Evolutionary conservation across 495 filamentous ascomycete genomes (phyloP).

Genomic region (Clavariopsis aquatica): DNA sequence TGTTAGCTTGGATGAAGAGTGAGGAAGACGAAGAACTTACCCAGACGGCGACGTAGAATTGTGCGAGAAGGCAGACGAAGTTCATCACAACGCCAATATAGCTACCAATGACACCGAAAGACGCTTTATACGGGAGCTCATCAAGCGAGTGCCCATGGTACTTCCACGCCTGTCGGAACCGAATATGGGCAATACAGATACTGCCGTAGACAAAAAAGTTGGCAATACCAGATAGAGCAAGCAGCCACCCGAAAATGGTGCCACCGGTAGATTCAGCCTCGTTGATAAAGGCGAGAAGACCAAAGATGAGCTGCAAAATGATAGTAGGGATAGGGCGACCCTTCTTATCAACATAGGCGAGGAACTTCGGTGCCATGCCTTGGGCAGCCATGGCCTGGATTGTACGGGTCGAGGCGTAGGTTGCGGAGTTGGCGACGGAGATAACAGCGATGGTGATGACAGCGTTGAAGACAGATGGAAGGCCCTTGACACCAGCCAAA

Average conservation of each 20-base stretch:
- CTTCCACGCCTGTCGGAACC: slow-evolving; percentile 27
- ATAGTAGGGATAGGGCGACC: slow-evolving; percentile 60
- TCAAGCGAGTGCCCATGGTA: slow-evolving; percentile 54
- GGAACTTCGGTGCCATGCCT: slow-evolving; percentile 56
- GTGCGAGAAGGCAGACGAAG: slow-evolving; percentile 12
- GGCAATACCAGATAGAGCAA: slow-evolving; percentile 56
- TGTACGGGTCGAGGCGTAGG: slow-evolving; percentile 44
- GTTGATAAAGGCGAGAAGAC: slow-evolving; percentile 59
- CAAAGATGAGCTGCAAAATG: slow-evolving; percentile 50
- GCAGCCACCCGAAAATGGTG: slow-evolving; percentile 62
- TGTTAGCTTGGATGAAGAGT: neutral
- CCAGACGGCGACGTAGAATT: slow-evolving; percentile 50
- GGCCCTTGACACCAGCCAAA: slow-evolving; percentile 64
- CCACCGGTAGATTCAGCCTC: slow-evolving; percentile 47
- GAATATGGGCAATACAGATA: slow-evolving; percentile 22
- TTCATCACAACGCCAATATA: slow-evolving; percentile 1
- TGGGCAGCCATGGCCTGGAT: slow-evolving; percentile 42
- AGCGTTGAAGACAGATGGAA: slow-evolving; percentile 72
- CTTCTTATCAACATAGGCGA: slow-evolving; percentile 60
- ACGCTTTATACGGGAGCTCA: slow-evolving; percentile 52
- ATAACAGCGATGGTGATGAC: slow-evolving; percentile 72
- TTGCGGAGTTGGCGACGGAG: slow-evolving; percentile 43
- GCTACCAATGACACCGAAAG: slow-evolving; percentile 23
- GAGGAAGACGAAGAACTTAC: slow-evolving; percentile 17
- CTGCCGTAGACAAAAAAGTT: slow-evolving; percentile 52